phyloP scores from a whole-genome alignment of 1,139 yeast species.

The Zhuliangozyma blackwelliae region DNA sequence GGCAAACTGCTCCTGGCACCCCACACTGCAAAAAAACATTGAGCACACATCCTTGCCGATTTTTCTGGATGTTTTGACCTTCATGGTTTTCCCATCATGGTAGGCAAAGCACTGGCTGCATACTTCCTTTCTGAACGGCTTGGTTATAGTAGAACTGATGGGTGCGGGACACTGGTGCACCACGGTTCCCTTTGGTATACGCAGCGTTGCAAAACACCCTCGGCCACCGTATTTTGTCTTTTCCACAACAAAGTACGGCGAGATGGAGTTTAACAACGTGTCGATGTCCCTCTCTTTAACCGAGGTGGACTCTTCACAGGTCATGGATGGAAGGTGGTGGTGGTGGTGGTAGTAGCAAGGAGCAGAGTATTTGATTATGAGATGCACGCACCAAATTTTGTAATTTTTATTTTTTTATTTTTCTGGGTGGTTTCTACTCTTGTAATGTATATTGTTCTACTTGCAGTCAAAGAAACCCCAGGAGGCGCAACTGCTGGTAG shows the following conservation, averaged over 20 bases:
- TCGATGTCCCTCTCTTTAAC: conserved; percentile 5
- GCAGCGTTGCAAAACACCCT: conserved; percentile 52
- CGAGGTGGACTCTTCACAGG: conserved; percentile 7
- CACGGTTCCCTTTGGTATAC: conserved; percentile 37
- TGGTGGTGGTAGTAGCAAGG: not conserved
- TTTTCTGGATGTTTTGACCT: conserved; percentile 36
- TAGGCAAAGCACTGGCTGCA: conserved; percentile 55
- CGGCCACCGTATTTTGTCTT: conserved; percentile 57
- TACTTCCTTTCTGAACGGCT: conserved; percentile 62
- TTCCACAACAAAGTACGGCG: conserved; percentile 32
- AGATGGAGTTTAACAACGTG: conserved; percentile 11
- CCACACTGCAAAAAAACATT: conserved; percentile 53
- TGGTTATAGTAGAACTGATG: conserved; percentile 44
- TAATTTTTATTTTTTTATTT: no score
- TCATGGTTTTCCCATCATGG: conserved; percentile 46
- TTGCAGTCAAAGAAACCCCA: not conserved
- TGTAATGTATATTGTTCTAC: no score
- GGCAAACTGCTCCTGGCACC: conserved; percentile 37
- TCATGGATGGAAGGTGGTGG: not conserved
- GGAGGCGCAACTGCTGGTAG: conserved; percentile 6
- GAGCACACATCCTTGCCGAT: conserved; percentile 51
- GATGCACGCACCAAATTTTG: no score
- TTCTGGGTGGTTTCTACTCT: no score
- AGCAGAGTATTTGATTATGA: not conserved
- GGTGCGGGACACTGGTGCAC: conserved; percentile 40